Percentiles rank a stretch among this genome's conserved stretches.
phyloP scores from a whole-genome alignment of 2,329 filamentous ascomycete genomes.

The Triangularia setosa region DNA sequence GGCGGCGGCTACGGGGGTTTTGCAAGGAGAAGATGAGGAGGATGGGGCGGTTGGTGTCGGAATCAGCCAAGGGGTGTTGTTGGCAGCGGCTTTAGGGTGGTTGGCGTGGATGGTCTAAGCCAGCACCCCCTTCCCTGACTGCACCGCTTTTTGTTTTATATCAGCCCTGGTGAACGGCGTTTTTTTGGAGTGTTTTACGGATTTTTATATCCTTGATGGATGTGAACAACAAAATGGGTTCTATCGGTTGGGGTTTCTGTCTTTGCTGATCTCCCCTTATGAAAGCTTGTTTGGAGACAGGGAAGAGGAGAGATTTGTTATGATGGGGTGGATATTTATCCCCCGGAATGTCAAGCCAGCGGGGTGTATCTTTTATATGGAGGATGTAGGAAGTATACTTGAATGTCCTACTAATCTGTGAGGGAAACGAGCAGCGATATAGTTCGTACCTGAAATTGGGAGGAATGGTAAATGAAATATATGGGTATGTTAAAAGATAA shows the following conservation, averaged over 20 bases:
- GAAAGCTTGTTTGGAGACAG: no score
- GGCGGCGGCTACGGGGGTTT: not conserved
- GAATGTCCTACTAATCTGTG: not conserved
- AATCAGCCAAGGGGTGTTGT: slow-evolving; percentile 8
- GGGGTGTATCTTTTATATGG: not conserved
- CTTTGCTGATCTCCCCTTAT: no score
- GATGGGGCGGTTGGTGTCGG: slow-evolving; percentile 13
- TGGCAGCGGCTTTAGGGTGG: slow-evolving; percentile 5
- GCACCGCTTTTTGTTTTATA: no score
- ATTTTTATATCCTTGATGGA: not conserved
- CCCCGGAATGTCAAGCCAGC: not conserved
- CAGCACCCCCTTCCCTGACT: no score
- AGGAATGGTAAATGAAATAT: not conserved
- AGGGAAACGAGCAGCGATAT: not conserved
- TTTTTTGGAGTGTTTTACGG: not conserved
- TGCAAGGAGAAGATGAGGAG: slow-evolving; percentile 11
- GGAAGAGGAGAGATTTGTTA: no score
- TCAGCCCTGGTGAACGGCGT: not conserved
- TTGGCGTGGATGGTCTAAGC: slow-evolving; percentile 2
- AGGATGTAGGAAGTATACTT: not conserved
- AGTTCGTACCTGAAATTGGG: not conserved
- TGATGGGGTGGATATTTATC: not conserved
- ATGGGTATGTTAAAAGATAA: not conserved
- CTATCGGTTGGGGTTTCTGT: not conserved
- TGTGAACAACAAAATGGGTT: not conserved